These are phyloP conservation scores for Aurantiochytrium sp. DNA, from an alignment of 108 stramenopile species.

Conservation along the genomic window DNA sequence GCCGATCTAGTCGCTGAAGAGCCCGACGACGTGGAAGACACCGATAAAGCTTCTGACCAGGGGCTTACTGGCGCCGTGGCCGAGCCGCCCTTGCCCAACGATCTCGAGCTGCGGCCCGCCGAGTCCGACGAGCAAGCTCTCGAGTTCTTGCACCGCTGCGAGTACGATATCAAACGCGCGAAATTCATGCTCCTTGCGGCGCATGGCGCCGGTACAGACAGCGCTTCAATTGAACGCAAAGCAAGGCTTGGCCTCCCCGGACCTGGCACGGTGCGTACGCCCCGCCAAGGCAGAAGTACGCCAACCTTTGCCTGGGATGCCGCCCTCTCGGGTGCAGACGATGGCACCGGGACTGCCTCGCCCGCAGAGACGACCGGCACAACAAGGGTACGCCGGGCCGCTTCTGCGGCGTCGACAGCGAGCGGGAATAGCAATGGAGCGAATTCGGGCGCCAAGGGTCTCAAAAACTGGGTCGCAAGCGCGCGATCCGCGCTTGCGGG, in stretches of 20 bases:
- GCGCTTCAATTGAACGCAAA: background rate
- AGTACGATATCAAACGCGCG: background rate
- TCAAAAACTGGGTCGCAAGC: background rate
- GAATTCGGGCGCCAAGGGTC: background rate
- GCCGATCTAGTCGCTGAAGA: too few species aligned
- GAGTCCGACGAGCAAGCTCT: background rate
- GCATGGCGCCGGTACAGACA: background rate
- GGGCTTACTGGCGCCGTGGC: background rate
- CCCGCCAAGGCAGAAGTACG: background rate
- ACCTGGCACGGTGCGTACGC: background rate
- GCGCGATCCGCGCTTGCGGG: background rate
- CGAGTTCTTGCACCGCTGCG: constrained; percentile 12
- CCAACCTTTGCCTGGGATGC: background rate
- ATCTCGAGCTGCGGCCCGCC: background rate
- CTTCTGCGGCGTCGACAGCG: background rate
- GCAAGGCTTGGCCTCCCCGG: background rate
- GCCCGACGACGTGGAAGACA: too few species aligned
- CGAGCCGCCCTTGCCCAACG: background rate
- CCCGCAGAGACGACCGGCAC: background rate
- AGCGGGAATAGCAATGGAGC: background rate
- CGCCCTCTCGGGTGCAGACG: background rate
- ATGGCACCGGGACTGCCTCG: background rate
- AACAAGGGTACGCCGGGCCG: background rate
- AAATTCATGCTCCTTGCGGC: background rate
- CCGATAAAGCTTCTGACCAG: too few species aligned